Percentiles rank a stretch among this genome's conserved stretches.
Conservation (phyloP, 2,329 filamentous ascomycete species). For the Boeremia lycopersici region DNA sequence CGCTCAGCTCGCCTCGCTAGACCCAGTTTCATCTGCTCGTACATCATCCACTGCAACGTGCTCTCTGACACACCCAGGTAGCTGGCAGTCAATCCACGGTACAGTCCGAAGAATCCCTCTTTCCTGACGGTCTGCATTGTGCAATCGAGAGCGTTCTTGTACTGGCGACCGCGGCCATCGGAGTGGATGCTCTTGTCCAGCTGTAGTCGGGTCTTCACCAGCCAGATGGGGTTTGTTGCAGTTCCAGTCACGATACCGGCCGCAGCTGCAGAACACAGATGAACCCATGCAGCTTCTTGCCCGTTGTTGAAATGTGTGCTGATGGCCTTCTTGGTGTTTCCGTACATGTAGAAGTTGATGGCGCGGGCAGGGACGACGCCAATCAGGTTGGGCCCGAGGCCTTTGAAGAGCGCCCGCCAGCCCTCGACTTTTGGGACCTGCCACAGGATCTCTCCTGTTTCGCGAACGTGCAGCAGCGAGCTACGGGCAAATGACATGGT, state of each 20-base stretch:
- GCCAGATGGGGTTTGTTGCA: slow-evolving; percentile 94
- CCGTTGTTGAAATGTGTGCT: slow-evolving; percentile 75
- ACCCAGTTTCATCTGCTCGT: slow-evolving; percentile 87
- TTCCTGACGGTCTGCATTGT: slow-evolving; percentile 78
- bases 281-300: slow-evolving; percentile 74
- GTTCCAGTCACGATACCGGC: slow-evolving; percentile 88
- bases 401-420: slow-evolving; percentile 88
- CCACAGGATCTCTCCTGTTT: slow-evolving; percentile 84
- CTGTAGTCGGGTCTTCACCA: slow-evolving; percentile 91
- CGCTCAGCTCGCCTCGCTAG: slow-evolving; percentile 68
- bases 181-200: slow-evolving; percentile 83
- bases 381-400: slow-evolving; percentile 85
- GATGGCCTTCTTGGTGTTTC: slow-evolving; percentile 85
- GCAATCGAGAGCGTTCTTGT: slow-evolving; percentile 88
- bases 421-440: slow-evolving; percentile 83
- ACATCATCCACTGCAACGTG: slow-evolving; percentile 91
- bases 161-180: slow-evolving; percentile 66
- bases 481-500: slow-evolving; percentile 69
- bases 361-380: slow-evolving; percentile 87
- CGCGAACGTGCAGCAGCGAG: slow-evolving; percentile 75
- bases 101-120: slow-evolving; percentile 82
- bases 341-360: slow-evolving; percentile 94
- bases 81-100: slow-evolving; percentile 88
- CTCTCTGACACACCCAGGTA: slow-evolving; percentile 91
- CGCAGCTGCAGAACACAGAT: slow-evolving; percentile 74